Evolutionary conservation across 139 green algal species (phyloP).

Genomic region (Chlorella sp.): DNA sequence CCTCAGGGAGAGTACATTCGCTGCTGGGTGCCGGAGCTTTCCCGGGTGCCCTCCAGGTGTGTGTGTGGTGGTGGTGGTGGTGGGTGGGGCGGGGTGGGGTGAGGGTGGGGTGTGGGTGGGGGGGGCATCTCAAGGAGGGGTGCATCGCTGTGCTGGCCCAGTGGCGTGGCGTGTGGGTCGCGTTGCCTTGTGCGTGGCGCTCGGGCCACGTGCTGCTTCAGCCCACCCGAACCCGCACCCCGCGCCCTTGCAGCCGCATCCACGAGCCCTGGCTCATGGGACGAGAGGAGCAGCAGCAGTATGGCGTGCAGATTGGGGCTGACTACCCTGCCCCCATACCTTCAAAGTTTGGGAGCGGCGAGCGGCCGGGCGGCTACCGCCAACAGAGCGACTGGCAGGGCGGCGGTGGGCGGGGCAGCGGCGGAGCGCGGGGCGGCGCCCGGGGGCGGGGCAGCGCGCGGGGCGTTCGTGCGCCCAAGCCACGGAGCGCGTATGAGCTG

Average conservation of each 20-base stretch:
- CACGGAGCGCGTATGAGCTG: slow-evolving; percentile 49
- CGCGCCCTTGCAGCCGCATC: no score
- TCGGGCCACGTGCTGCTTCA: no score
- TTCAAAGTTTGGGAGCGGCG: background rate
- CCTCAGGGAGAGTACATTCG: slow-evolving; percentile 85
- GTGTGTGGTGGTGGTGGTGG: no score
- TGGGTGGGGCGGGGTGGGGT: no score
- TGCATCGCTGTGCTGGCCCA: no score
- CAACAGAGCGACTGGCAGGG: background rate
- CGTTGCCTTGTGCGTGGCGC: no score
- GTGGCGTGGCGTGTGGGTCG: no score
- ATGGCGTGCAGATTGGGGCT: slow-evolving; percentile 60
- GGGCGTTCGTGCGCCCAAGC: background rate
- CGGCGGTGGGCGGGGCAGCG: background rate
- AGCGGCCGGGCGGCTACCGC: background rate
- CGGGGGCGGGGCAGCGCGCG: slow-evolving; percentile 26
- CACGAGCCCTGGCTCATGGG: slow-evolving; percentile 86
- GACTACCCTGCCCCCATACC: slow-evolving; percentile 63
- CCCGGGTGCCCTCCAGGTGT: slow-evolving; percentile 66
- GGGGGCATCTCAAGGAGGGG: no score
- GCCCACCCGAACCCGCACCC: no score
- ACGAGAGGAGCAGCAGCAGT: slow-evolving; percentile 61
- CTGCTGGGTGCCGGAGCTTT: slow-evolving; percentile 90
- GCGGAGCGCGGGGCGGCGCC: slow-evolving; percentile 18
- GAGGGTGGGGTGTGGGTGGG: no score